A percentile compares a stretch with the other conserved stretches of the same genome.
Evolutionary conservation across 1,284 basidiomycete species (phyloP).

Genomic region (Cerrena zonata): DNA sequence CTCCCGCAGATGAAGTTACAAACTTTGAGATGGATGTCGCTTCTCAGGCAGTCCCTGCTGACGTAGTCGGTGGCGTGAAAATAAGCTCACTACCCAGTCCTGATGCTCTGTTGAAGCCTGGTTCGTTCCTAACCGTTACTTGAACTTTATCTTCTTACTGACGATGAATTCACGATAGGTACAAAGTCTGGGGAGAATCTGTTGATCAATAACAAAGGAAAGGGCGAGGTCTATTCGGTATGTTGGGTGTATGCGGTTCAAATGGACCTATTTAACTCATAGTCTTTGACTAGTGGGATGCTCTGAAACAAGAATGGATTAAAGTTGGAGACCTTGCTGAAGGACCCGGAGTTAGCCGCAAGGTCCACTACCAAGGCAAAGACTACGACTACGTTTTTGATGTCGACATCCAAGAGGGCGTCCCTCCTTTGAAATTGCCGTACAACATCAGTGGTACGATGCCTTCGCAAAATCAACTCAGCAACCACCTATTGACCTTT

Average conservation of each 20-base stretch:
- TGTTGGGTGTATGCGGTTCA: neutral
- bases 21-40: conserved; percentile 71
- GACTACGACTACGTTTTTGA: conserved; percentile 99
- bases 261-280: neutral
- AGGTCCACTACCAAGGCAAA: conserved; percentile 84
- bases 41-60: conserved; percentile 61
- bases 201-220: conserved; percentile 77
- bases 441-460: conserved; percentile 82
- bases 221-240: conserved; percentile 85
- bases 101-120: conserved; percentile 73
- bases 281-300: conserved; percentile 63
- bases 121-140: conserved; percentile 36
- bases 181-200: conserved; percentile 88
- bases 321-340: conserved; percentile 96
- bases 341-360: conserved; percentile 80
- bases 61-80: conserved; percentile 89
- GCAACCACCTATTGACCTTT: neutral
- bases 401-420: conserved; percentile 91
- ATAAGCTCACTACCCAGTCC: conserved; percentile 80
- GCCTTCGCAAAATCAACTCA: neutral
- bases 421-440: conserved; percentile 88
- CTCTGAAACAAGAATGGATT: conserved; percentile 66
- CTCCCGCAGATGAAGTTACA: conserved; percentile 60
- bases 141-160: neutral
- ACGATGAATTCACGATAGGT: conserved; percentile 45